phyloP scores from a whole-genome alignment of 1,139 yeast species.

The Casaregolazyma lundiana region DNA sequence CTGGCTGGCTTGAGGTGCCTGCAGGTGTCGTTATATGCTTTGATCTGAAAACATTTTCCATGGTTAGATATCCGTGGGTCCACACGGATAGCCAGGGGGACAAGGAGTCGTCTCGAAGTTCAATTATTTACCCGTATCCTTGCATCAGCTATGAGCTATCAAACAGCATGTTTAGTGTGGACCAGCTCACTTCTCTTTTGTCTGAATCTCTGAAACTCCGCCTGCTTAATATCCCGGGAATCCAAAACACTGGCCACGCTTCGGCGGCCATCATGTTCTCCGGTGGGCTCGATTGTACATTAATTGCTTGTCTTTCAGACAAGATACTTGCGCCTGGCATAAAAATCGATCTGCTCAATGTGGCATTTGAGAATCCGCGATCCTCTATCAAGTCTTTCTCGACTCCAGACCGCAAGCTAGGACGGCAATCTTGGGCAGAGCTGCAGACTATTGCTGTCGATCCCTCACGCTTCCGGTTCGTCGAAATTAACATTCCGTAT shows the following conservation, averaged over 20 bases:
- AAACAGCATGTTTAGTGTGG: conserved; percentile 4
- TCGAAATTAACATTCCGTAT: conserved; percentile 71
- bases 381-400: conserved; percentile 44
- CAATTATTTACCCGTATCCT: conserved; percentile 15
- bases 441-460: conserved; percentile 28
- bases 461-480: conserved; percentile 38
- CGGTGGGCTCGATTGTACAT: conserved; percentile 92
- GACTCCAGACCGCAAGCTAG: conserved; percentile 81
- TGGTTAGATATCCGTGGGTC: conserved; percentile 14
- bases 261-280: conserved; percentile 69
- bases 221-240: conserved; percentile 44
- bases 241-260: conserved; percentile 13
- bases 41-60: conserved; percentile 15
- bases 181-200: conserved; percentile 20
- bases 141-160: neutral
- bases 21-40: conserved; percentile 28
- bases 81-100: neutral
- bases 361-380: conserved; percentile 90
- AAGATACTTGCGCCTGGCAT: conserved; percentile 33
- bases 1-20: conserved; percentile 28
- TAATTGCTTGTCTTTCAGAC: conserved; percentile 49
- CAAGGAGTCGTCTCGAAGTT: neutral
- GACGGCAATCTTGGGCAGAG: conserved; percentile 55
- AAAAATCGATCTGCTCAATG: conserved; percentile 77
- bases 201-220: conserved; percentile 45